phyloP scores from a whole-genome alignment of 192 early-diverging fungal species.

The Phycomyces nitens region DNA sequence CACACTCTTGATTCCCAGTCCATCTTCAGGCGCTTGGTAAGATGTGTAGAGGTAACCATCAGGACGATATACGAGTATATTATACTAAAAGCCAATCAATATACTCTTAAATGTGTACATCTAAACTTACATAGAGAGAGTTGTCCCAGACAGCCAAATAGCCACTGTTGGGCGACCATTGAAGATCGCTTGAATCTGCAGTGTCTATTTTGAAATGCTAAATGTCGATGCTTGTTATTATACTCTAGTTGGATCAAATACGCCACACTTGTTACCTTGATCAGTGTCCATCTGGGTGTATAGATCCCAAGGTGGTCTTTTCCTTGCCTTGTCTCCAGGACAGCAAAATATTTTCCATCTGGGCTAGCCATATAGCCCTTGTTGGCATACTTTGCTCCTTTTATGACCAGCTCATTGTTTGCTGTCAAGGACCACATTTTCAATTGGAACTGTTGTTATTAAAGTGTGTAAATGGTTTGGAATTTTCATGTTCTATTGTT shows the following conservation, averaged over 20 bases:
- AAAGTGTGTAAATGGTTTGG: too few species aligned
- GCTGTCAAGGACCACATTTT: too few species aligned
- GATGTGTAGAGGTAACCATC: slow-evolving; percentile 51
- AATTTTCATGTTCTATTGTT: too few species aligned
- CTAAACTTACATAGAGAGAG: slow-evolving; percentile 56
- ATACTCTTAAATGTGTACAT: too few species aligned
- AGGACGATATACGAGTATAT: slow-evolving; percentile 63
- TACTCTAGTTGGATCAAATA: slow-evolving; percentile 7
- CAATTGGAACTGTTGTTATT: too few species aligned
- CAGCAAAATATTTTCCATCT: slow-evolving; percentile 60
- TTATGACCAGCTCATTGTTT: background rate
- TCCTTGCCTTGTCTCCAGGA: slow-evolving; percentile 55
- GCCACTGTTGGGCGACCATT: slow-evolving; percentile 84
- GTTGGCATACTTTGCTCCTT: background rate
- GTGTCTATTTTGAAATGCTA: slow-evolving; percentile 72
- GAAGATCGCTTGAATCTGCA: slow-evolving; percentile 66
- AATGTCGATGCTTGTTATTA: background rate
- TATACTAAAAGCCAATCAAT: slow-evolving; percentile 51
- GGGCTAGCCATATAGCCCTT: slow-evolving; percentile 52
- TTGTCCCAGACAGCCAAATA: slow-evolving; percentile 78
- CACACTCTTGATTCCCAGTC: slow-evolving; percentile 74
- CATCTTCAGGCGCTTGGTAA: slow-evolving; percentile 54
- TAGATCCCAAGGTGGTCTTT: slow-evolving; percentile 66
- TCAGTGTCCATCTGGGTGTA: slow-evolving; percentile 48
- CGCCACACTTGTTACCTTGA: slow-evolving; percentile 34